Conservation (phyloP, 108 stramenopile genomes). For the Craspedostauros australis region DNA sequence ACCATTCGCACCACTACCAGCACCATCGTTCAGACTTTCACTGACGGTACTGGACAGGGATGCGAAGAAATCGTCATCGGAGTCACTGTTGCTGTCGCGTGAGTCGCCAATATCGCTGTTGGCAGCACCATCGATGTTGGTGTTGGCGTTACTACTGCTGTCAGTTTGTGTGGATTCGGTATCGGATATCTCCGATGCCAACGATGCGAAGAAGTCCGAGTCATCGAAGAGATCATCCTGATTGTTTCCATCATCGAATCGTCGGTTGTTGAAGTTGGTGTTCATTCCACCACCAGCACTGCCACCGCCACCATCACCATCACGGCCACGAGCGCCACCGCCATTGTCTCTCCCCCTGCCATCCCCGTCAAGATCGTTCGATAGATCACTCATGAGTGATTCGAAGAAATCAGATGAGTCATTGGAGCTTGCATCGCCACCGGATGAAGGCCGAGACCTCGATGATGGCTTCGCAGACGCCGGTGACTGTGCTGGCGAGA, state of each 20-base stretch:
- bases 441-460: not conserved
- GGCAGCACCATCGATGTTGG: not conserved
- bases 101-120: not conserved
- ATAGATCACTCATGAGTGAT: conserved; percentile 65
- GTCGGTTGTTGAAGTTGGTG: no score
- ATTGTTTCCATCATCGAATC: not conserved
- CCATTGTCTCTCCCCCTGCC: conserved; percentile 2
- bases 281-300: no score
- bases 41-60: conserved; percentile 4
- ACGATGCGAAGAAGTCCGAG: conserved; percentile 77
- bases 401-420: conserved; percentile 77
- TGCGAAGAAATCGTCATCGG: conserved; percentile 32
- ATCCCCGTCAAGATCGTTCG: conserved; percentile 32
- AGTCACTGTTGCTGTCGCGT: conserved; percentile 10
- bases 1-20: not conserved
- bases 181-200: conserved; percentile 55
- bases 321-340: no score
- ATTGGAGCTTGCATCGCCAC: conserved; percentile 46
- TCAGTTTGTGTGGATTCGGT: conserved; percentile 11
- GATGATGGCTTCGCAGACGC: no score
- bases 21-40: not conserved
- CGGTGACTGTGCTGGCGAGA: conserved; percentile 24
- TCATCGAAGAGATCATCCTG: no score
- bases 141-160: not conserved
- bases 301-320: no score